Evolutionary conservation across 2,329 filamentous ascomycete species (phyloP).

Genomic region (Alternaria novae-zelandiae): DNA sequence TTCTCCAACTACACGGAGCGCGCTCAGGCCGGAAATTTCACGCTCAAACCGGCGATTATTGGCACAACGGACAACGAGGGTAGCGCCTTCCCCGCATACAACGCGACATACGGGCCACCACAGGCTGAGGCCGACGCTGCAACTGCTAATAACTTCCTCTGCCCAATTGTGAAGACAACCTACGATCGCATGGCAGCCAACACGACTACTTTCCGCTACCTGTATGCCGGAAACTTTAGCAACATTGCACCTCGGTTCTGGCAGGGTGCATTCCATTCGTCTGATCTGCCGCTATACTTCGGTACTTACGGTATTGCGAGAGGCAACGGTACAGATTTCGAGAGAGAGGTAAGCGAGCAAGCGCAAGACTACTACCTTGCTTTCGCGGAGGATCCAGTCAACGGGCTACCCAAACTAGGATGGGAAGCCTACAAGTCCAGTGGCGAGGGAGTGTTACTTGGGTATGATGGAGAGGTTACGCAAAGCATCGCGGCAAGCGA

Average conservation of each 20-base stretch:
- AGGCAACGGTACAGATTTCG: slow-evolving; percentile 35
- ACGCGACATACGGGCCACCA: slow-evolving; percentile 35
- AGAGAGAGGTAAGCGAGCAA: slow-evolving; percentile 39
- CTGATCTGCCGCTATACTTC: slow-evolving; percentile 46
- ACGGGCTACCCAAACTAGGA: slow-evolving; percentile 36
- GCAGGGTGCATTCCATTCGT: slow-evolving; percentile 47
- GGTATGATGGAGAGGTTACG: slow-evolving; percentile 18
- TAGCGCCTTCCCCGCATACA: slow-evolving; percentile 41
- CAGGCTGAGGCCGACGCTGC: slow-evolving; percentile 19
- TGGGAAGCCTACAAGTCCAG: slow-evolving; percentile 42
- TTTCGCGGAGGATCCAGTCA: slow-evolving; percentile 43
- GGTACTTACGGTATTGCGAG: slow-evolving; percentile 41
- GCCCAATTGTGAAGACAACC: slow-evolving; percentile 37
- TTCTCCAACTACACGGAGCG: slow-evolving; percentile 47
- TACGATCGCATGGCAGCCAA: slow-evolving; percentile 29
- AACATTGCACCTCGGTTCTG: slow-evolving; percentile 44
- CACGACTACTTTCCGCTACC: slow-evolving; percentile 45
- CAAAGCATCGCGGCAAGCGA: slow-evolving; percentile 24
- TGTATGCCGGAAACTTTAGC: slow-evolving; percentile 47
- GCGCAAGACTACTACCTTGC: slow-evolving; percentile 49
- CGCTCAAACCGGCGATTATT: slow-evolving; percentile 45
- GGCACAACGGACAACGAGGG: slow-evolving; percentile 47
- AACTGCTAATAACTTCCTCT: slow-evolving; percentile 38
- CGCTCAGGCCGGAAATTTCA: slow-evolving; percentile 33
- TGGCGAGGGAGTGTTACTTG: slow-evolving; percentile 33